Percentiles rank a stretch among this genome's conserved stretches.
phyloP scores from a whole-genome alignment of 148 eudicot genomes.

The Spergularia marina region DNA sequence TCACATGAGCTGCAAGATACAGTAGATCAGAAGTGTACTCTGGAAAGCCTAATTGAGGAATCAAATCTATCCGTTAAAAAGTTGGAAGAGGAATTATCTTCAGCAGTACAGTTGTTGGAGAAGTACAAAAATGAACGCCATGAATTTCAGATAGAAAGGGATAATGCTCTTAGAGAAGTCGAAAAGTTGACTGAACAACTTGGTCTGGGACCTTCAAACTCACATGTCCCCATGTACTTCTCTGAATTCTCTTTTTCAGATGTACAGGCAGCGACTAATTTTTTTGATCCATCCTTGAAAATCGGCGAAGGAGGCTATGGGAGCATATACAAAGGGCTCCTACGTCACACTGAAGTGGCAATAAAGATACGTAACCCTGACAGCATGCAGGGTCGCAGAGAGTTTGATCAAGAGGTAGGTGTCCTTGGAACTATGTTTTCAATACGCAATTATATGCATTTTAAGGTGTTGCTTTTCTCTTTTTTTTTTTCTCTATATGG shows the following conservation, averaged over 20 bases:
- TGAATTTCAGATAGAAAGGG: conserved; percentile 54
- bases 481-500: neutral
- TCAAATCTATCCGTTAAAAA: conserved; percentile 34
- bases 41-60: conserved; percentile 50
- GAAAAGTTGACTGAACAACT: conserved; percentile 46
- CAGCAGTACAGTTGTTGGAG: conserved; percentile 63
- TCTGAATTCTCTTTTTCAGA: conserved; percentile 57
- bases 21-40: conserved; percentile 41
- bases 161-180: conserved; percentile 46
- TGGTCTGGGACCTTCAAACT: conserved; percentile 33
- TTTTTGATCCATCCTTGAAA: conserved; percentile 51
- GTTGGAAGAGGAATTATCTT: conserved; percentile 58
- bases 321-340: conserved; percentile 51
- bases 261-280: conserved; percentile 57
- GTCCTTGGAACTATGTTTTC: neutral
- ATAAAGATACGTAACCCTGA: conserved; percentile 54
- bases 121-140: conserved; percentile 70
- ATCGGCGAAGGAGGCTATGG: conserved; percentile 79
- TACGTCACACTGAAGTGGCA: conserved; percentile 75
- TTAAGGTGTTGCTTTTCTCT: neutral
- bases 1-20: conserved; percentile 44
- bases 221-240: conserved; percentile 39
- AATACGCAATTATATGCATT: neutral
- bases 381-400: conserved; percentile 55
- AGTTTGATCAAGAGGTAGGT: conserved; percentile 78